Conservation (phyloP, 148 eudicot genomes). For the Vaccinium vitisidaea region DNA sequence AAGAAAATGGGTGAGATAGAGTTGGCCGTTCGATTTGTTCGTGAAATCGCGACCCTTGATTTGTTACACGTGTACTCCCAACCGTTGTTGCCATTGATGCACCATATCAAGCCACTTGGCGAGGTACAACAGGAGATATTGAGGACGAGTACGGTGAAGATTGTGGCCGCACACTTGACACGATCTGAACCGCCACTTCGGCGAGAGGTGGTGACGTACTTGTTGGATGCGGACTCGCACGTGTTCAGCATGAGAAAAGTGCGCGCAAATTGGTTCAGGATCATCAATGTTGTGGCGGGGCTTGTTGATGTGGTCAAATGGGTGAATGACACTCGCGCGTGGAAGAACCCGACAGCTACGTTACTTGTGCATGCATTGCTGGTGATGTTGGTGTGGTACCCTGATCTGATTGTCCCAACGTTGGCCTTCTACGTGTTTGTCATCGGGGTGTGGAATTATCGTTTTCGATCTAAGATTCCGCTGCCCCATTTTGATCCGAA, state of each 20-base stretch:
- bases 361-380: conserved; percentile 78
- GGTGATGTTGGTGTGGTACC: conserved; percentile 89
- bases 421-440: conserved; percentile 74
- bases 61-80: conserved; percentile 76
- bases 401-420: conserved; percentile 82
- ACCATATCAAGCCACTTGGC: conserved; percentile 78
- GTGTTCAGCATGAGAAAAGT: conserved; percentile 88
- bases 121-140: conserved; percentile 71
- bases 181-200: conserved; percentile 87
- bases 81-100: conserved; percentile 77
- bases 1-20: conserved; percentile 92
- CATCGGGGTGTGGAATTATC: conserved; percentile 79
- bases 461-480: conserved; percentile 47
- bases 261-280: conserved; percentile 77
- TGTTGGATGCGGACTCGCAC: conserved; percentile 73
- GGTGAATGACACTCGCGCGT: conserved; percentile 81
- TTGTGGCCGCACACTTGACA: conserved; percentile 57
- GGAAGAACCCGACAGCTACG: conserved; percentile 91
- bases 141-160: conserved; percentile 50
- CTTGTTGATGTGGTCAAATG: conserved; percentile 65
- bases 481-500: conserved; percentile 84
- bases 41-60: conserved; percentile 60
- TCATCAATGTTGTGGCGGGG: conserved; percentile 64
- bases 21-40: conserved; percentile 66
- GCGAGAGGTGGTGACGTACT: conserved; percentile 63